phyloP scores from a whole-genome alignment of 1,284 basidiomycete genomes.

The Trametes versicolor region DNA sequence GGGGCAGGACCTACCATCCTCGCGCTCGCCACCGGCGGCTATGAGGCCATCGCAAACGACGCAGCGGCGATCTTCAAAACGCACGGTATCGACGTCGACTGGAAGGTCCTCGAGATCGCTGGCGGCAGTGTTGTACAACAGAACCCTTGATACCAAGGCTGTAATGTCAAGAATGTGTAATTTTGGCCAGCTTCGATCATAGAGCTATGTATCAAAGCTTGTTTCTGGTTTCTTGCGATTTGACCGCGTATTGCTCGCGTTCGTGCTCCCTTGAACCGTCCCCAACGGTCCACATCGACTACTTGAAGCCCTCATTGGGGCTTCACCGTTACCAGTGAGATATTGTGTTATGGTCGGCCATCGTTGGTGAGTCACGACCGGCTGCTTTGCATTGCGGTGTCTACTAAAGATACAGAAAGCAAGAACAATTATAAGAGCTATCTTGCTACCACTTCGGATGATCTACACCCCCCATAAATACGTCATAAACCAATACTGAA shows the following conservation, averaged over 20 bases:
- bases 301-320: too few species aligned
- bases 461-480: constrained; percentile 26
- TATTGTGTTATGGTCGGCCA: too few species aligned
- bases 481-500: constrained; percentile 8
- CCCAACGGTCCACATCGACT: too few species aligned
- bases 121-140: constrained; percentile 56
- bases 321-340: too few species aligned
- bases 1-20: constrained; percentile 98
- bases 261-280: neutral
- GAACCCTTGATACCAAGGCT: constrained; percentile 1
- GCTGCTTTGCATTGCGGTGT: constrained; percentile 16
- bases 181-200: neutral
- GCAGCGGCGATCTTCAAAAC: constrained; percentile 80
- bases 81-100: constrained; percentile 83
- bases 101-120: constrained; percentile 77
- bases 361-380: constrained; percentile 15
- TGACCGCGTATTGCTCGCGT: neutral
- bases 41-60: constrained; percentile 85
- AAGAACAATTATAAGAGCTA: constrained; percentile 3
- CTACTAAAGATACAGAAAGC: constrained; percentile 16
- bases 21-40: constrained; percentile 91
- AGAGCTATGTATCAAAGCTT: neutral
- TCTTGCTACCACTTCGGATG: constrained; percentile 13
- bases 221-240: neutral
- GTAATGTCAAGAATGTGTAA: neutral